Percentiles rank a stretch among this genome's conserved stretches.
These are phyloP conservation scores for Yarrowia sp. DNA, from an alignment of 805 yeast species.

Conservation along the genomic window DNA sequence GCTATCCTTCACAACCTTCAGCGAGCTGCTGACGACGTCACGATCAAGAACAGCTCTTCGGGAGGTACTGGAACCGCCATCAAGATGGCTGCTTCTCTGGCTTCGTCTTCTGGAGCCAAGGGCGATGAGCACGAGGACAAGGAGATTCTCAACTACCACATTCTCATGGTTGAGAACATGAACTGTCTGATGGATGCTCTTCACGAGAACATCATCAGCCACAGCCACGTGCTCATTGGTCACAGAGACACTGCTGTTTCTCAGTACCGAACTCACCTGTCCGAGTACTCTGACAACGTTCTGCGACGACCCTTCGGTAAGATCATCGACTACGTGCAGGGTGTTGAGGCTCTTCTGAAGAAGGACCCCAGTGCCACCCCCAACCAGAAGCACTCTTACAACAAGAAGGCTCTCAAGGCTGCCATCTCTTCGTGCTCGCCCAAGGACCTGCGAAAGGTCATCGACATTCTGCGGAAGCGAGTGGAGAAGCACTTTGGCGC, in stretches of 20 bases:
- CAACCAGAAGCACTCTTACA: constrained; percentile 62
- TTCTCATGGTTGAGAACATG: constrained; percentile 54
- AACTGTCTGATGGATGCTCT: constrained; percentile 37
- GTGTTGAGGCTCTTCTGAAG: constrained; percentile 53
- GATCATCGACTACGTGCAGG: constrained; percentile 61
- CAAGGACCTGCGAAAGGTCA: constrained; percentile 55
- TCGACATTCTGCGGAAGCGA: constrained; percentile 53
- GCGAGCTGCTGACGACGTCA: constrained; percentile 34
- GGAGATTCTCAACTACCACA: constrained; percentile 43
- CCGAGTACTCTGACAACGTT: constrained; percentile 48
- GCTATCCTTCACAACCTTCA: constrained; percentile 39
- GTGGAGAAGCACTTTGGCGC: constrained; percentile 54
- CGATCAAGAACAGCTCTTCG: constrained; percentile 1
- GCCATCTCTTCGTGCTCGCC: constrained; percentile 57
- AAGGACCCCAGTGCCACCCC: constrained; percentile 45
- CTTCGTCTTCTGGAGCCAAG: constrained; percentile 9
- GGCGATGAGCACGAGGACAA: constrained; percentile 37
- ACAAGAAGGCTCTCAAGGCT: constrained; percentile 55
- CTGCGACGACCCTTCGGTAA: constrained; percentile 62
- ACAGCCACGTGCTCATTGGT: constrained; percentile 17
- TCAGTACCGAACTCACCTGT: constrained; percentile 35
- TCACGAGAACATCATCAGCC: constrained; percentile 9
- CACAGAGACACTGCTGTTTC: constrained; percentile 27
- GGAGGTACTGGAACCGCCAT: constrained; percentile 16
- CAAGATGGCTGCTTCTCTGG: constrained; percentile 9